phyloP scores from a whole-genome alignment of 805 yeast genomes.

The Ogataea paraovalis region DNA sequence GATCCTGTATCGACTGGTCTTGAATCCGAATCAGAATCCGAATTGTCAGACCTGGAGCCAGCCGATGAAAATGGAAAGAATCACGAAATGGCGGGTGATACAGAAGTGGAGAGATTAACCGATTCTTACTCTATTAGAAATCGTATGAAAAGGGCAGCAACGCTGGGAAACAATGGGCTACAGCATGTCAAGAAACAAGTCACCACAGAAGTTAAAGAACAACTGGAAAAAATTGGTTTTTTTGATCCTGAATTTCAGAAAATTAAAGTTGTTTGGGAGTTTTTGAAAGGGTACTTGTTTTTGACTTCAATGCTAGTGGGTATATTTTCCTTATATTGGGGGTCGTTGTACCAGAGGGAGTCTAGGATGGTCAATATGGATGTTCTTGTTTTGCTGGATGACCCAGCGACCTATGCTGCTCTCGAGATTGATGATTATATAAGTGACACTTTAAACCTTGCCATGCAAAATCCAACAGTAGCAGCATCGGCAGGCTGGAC shows the following conservation, averaged over 20 bases:
- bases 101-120: neutral
- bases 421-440: constrained; percentile 29
- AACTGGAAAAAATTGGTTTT: constrained; percentile 21
- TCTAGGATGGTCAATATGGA: constrained; percentile 28
- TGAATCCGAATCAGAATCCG: constrained; percentile 3
- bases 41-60: neutral
- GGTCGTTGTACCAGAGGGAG: constrained; percentile 31
- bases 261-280: constrained; percentile 9
- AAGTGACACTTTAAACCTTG: constrained; percentile 21
- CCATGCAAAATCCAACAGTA: constrained; percentile 17
- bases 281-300: constrained; percentile 22
- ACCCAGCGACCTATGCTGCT: constrained; percentile 4
- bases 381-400: constrained; percentile 31
- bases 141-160: neutral
- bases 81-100: neutral
- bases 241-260: constrained; percentile 24
- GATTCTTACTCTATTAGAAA: constrained; percentile 1
- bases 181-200: constrained; percentile 14
- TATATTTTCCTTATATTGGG: constrained; percentile 43
- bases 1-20: constrained; percentile 11
- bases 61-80: neutral
- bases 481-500: constrained; percentile 15
- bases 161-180: constrained; percentile 2
- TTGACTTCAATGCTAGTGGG: constrained; percentile 35
- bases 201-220: constrained; percentile 17